phyloP scores from a whole-genome alignment of 2,329 filamentous ascomycete genomes.

The Delphinella strobiligena region DNA sequence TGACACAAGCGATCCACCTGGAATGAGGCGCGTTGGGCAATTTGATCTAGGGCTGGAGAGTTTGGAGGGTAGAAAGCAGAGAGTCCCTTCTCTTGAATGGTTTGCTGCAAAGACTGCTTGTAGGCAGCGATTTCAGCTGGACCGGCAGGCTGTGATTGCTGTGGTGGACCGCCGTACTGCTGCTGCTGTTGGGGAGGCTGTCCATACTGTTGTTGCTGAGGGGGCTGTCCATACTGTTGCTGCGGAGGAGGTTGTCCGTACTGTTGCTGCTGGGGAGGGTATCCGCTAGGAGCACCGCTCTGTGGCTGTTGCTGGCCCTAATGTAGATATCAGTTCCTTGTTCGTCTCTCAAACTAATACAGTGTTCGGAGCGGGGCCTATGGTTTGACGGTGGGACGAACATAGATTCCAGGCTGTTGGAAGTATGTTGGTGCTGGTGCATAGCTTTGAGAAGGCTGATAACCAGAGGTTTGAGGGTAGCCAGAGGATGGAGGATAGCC shows the following conservation, averaged over 20 bases:
- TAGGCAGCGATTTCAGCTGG: slow-evolving; percentile 43
- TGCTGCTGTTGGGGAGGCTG: slow-evolving; percentile 17
- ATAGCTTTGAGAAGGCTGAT: too few relatives aligned
- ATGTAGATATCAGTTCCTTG: neutral
- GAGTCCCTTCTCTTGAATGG: slow-evolving; percentile 49
- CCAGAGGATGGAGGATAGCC: neutral
- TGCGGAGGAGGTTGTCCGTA: slow-evolving; percentile 10
- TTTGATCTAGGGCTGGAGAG: slow-evolving; percentile 37
- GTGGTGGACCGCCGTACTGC: slow-evolving; percentile 13
- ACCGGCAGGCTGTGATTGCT: slow-evolving; percentile 27
- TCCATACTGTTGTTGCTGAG: slow-evolving; percentile 15
- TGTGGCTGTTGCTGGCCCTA: neutral
- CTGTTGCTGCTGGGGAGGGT: slow-evolving; percentile 18
- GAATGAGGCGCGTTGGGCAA: slow-evolving; percentile 35
- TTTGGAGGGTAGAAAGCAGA: slow-evolving; percentile 47
- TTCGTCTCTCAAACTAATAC: slow-evolving; percentile 4
- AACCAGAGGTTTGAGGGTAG: too few relatives aligned
- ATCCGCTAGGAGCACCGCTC: neutral
- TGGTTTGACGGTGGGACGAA: neutral
- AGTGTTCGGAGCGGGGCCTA: too few relatives aligned
- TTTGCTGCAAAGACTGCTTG: slow-evolving; percentile 42
- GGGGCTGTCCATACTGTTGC: slow-evolving; percentile 11
- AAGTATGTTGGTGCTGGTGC: too few relatives aligned
- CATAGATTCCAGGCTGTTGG: too few relatives aligned
- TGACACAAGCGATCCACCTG: slow-evolving; percentile 45